A percentile compares a stretch with the other conserved stretches of the same genome.
These are phyloP conservation scores for Fusarium sp. DNA, from an alignment of 2,329 filamentous ascomycete genomes.

Conservation along the genomic window DNA sequence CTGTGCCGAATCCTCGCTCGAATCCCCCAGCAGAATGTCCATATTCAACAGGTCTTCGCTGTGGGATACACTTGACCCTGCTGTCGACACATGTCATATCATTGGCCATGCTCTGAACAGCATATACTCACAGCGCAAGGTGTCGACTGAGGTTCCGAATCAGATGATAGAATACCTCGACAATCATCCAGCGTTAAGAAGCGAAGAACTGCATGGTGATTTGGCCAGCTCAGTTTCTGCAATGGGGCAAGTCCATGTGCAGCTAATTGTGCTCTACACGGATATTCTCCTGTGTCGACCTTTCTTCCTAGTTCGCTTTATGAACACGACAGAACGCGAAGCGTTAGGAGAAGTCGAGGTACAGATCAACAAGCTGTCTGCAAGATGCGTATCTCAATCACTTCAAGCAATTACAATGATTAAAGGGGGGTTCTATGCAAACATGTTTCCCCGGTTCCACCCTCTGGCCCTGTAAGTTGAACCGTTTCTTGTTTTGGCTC, in stretches of 20 bases:
- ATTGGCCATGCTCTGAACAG: constrained; percentile 67
- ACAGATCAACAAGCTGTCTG: constrained; percentile 57
- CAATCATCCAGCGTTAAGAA: constrained; percentile 61
- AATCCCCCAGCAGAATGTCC: constrained; percentile 44
- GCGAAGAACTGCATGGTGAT: constrained; percentile 34
- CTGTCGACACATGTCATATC: constrained; percentile 65
- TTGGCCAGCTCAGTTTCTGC: constrained; percentile 51
- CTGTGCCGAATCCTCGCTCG: constrained; percentile 62
- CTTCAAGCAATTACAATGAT: constrained; percentile 58
- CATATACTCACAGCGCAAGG: constrained; percentile 67
- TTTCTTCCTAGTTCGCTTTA: constrained; percentile 68
- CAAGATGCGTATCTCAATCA: constrained; percentile 46
- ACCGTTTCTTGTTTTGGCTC: background rate
- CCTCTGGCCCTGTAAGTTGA: constrained; percentile 64
- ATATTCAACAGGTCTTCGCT: background rate
- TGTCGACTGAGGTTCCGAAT: constrained; percentile 65
- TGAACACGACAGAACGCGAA: constrained; percentile 45
- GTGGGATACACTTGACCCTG: constrained; percentile 58
- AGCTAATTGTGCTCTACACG: constrained; percentile 69
- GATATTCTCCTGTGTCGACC: constrained; percentile 70
- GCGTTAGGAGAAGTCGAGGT: constrained; percentile 11
- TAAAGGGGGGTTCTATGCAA: constrained; percentile 54
- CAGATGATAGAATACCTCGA: constrained; percentile 57
- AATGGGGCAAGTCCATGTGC: constrained; percentile 69
- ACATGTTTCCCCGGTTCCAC: constrained; percentile 60